Evolutionary conservation across 2,329 filamentous ascomycete genomes (phyloP).

Genomic region (Alternaria panax): DNA sequence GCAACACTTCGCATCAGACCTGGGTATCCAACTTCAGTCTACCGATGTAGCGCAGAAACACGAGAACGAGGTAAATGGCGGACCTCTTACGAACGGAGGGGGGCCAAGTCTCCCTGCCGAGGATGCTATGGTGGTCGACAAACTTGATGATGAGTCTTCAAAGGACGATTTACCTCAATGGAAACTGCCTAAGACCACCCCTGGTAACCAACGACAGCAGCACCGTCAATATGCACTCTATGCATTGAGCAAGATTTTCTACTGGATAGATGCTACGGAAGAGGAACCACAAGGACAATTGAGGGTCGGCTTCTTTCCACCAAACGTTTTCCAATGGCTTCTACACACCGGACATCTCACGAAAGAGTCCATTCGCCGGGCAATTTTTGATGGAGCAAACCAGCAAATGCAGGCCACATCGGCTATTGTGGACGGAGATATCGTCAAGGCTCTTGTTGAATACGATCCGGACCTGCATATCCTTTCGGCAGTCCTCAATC

Average conservation of each 20-base stretch:
- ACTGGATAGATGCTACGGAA: slow-evolving; percentile 27
- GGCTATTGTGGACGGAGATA: slow-evolving; percentile 64
- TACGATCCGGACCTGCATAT: slow-evolving; percentile 74
- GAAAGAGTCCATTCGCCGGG: slow-evolving; percentile 54
- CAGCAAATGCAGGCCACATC: slow-evolving; percentile 56
- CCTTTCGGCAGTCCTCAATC: slow-evolving; percentile 69
- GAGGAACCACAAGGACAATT: slow-evolving; percentile 33
- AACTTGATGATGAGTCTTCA: slow-evolving; percentile 23
- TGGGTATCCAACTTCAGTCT: slow-evolving; percentile 46
- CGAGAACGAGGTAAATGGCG: slow-evolving; percentile 30
- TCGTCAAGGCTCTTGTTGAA: slow-evolving; percentile 68
- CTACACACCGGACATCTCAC: slow-evolving; percentile 63
- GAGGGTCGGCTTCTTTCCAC: slow-evolving; percentile 56
- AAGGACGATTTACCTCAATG: slow-evolving; percentile 56
- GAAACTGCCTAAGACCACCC: slow-evolving; percentile 48
- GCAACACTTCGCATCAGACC: slow-evolving; percentile 45
- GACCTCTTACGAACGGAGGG: slow-evolving; percentile 32
- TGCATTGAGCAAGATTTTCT: slow-evolving; percentile 59
- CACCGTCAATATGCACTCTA: slow-evolving; percentile 72
- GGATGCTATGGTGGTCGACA: slow-evolving; percentile 25
- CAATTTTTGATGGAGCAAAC: slow-evolving; percentile 40
- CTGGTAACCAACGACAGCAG: slow-evolving; percentile 59
- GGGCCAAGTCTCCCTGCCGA: slow-evolving; percentile 27
- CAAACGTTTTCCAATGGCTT: slow-evolving; percentile 65
- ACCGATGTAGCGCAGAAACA: slow-evolving; percentile 25